Evolutionary conservation across 805 yeast genomes (phyloP), one percentile per base, ranked within the genome.

Genomic region (Cyberlindnera lachancei): DNA sequence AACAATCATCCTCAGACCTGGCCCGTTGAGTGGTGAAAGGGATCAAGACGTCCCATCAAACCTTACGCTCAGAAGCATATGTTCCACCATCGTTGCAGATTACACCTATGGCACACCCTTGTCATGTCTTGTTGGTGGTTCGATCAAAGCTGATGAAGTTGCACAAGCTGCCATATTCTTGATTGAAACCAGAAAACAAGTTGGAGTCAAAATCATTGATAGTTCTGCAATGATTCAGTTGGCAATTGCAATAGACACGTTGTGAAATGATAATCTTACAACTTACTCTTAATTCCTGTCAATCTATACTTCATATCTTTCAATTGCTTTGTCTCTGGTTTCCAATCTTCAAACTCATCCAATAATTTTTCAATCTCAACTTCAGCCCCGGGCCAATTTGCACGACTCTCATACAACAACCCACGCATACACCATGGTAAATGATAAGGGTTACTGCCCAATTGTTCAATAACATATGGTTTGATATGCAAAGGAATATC

Each of bases 371-470:
- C 59, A 17, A 86, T 72, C 38, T 82, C 85, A 9, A 64, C 61
- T n/a, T 64, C 61, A 10, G 76, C 76, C 30, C 55, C 55, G 15
- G 70, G 63, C 57, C 46, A 35, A 40, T 63, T 68, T 40, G 55
- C 64, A 36, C 67, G 70, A 0, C 79, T 68, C 33, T 79, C 94
- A 42, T 73, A 77, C 19, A 87, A 57, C 27, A 90, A 60, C 0
- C 96, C 95, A 27, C 95, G 62, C 60, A 87, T 72, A 47, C 94
- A 82, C 96, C 96, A 90, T 2, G 97, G 97, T 23, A 90, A 59
- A 37, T 81, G 75, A 49, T 72, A 90, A 0, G 96, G 96, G 55
- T 90, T 88, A 18, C 72, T 62, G 2, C 85, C 86, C 14, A 80
- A 57, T 40, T 72, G 71, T 7, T 83, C 75, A 24, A 83, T 66